These are phyloP conservation scores for Diutina sp. DNA, from an alignment of 1,139 yeast genomes.

Conservation along the genomic window DNA sequence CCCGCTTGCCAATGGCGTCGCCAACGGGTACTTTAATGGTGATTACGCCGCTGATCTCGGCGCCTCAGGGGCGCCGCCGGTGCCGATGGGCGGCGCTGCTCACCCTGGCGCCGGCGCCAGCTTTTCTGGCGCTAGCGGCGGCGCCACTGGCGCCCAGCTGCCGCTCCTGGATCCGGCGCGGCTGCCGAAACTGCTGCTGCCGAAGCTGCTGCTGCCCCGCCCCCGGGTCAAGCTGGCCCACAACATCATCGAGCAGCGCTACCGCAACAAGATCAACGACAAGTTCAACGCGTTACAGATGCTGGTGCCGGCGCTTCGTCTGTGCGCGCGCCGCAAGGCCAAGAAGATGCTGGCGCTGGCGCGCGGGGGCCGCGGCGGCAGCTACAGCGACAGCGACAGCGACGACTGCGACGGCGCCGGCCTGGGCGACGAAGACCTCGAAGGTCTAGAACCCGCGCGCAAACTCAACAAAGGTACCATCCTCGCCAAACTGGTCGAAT, in stretches of 20 bases:
- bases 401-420: constrained; percentile 7
- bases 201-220: background rate
- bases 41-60: background rate
- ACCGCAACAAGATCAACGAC: constrained; percentile 33
- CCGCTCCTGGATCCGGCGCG: background rate
- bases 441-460: constrained; percentile 33
- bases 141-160: background rate
- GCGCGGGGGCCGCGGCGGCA: constrained; percentile 10
- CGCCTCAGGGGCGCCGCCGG: background rate
- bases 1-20: background rate
- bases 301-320: constrained; percentile 28
- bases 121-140: too few species aligned
- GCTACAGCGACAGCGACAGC: constrained; percentile 7
- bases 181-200: background rate
- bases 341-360: constrained; percentile 4
- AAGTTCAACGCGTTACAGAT: constrained; percentile 28
- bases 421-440: constrained; percentile 14
- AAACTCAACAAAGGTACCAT: constrained; percentile 34
- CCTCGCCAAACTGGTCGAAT: constrained; percentile 30
- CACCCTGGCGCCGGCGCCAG: background rate
- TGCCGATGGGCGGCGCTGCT: background rate
- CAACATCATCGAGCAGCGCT: constrained; percentile 33
- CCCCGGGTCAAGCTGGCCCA: constrained; percentile 13
- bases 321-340: constrained; percentile 15
- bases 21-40: background rate